Percentiles rank a stretch among this genome's conserved stretches.
Evolutionary conservation across 495 filamentous ascomycete genomes (phyloP).

Genomic region (Wilcoxina mikolae): DNA sequence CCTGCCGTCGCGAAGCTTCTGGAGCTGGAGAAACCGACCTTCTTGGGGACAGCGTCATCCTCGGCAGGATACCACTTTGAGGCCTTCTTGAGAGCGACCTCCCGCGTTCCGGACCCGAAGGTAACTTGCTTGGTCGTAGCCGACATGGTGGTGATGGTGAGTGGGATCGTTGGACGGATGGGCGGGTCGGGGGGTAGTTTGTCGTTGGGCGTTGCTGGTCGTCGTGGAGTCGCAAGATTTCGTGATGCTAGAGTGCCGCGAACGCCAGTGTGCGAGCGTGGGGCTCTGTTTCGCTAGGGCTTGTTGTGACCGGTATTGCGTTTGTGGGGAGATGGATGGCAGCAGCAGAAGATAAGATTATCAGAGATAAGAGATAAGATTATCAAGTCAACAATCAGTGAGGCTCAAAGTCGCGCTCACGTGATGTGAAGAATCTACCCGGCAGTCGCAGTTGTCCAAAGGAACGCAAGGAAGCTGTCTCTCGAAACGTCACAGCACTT

Average conservation of each 20-base stretch:
- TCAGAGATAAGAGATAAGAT: constrained; percentile 1
- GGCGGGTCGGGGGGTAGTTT: neutral
- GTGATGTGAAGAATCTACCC: neutral
- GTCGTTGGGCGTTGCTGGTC: constrained; percentile 9
- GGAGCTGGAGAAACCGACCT: constrained; percentile 47
- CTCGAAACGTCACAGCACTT: neutral
- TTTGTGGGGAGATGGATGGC: constrained; percentile 4
- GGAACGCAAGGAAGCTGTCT: neutral
- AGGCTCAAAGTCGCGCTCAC: no score
- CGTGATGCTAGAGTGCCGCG: neutral
- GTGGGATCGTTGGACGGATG: constrained; percentile 1
- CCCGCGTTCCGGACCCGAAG: constrained; percentile 93
- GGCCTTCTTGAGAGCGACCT: constrained; percentile 77
- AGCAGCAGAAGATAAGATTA: constrained; percentile 1
- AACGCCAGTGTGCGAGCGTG: neutral
- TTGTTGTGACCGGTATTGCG: neutral
- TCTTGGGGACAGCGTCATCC: constrained; percentile 77
- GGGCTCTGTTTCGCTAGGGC: neutral
- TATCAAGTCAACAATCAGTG: no score
- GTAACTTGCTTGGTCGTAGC: constrained; percentile 59
- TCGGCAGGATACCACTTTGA: constrained; percentile 99
- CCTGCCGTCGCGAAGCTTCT: constrained; percentile 4
- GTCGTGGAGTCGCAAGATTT: neutral
- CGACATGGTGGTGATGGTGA: neutral
- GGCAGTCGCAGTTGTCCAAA: neutral